Evolutionary conservation across 2,329 filamentous ascomycete species (phyloP).

Genomic region (Phoma herbarum): DNA sequence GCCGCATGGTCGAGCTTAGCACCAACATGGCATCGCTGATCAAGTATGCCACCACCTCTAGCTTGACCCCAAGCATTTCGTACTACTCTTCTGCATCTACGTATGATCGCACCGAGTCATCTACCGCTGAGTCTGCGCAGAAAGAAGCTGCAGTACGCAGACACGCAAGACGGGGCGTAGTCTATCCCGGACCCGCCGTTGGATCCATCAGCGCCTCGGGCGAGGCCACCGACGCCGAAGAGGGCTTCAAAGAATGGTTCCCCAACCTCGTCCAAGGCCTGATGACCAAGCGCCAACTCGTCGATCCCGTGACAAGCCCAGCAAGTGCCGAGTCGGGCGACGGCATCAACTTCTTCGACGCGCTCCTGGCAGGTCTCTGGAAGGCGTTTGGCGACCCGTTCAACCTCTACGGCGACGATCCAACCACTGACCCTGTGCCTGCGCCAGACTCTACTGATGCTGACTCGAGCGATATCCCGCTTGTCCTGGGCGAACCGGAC

Average conservation of each 20-base stretch:
- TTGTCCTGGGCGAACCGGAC: slow-evolving; percentile 8
- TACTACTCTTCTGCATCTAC: slow-evolving; percentile 12
- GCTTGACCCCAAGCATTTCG: slow-evolving; percentile 3
- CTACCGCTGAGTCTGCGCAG: not conserved
- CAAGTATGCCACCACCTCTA: slow-evolving; percentile 18
- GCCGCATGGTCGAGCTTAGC: slow-evolving; percentile 16
- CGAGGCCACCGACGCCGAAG: slow-evolving; percentile 16
- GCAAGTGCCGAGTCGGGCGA: slow-evolving; percentile 10
- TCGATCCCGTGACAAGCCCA: slow-evolving; percentile 15
- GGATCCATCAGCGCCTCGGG: slow-evolving; percentile 13
- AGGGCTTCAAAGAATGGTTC: slow-evolving; percentile 14
- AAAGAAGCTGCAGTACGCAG: not conserved
- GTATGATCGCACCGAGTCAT: not conserved
- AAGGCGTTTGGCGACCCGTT: slow-evolving; percentile 13
- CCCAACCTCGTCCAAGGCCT: slow-evolving; percentile 11
- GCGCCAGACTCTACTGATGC: not conserved
- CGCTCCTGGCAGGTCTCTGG: slow-evolving; percentile 1
- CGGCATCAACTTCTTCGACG: slow-evolving; percentile 8
- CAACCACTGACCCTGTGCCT: slow-evolving; percentile 1
- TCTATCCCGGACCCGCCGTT: slow-evolving; percentile 12
- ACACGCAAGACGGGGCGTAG: slow-evolving; percentile 1
- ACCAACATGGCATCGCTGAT: slow-evolving; percentile 15
- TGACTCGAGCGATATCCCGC: not conserved
- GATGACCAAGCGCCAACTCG: slow-evolving; percentile 14
- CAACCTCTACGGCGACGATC: not conserved